These are phyloP conservation scores for Apophysomyces elegans DNA, from an alignment of 371 early-diverging fungal species.

Conservation along the genomic window DNA sequence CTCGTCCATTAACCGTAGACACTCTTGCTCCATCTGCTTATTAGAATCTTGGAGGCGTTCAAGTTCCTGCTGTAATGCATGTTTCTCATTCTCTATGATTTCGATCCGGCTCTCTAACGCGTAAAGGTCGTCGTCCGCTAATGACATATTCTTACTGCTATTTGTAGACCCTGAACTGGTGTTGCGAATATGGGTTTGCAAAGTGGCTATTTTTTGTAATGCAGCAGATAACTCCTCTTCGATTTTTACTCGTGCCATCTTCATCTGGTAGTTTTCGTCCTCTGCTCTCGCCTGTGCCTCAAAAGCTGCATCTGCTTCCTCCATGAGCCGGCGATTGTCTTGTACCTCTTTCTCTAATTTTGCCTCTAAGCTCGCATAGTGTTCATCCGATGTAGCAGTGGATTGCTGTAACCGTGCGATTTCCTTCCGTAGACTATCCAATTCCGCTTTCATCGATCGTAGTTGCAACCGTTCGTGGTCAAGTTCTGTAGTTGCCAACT, in stretches of 20 bases:
- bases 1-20: constrained; percentile 75
- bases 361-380: constrained; percentile 24
- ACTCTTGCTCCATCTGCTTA: constrained; percentile 71
- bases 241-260: constrained; percentile 31
- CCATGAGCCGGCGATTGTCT: constrained; percentile 46
- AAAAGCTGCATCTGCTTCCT: constrained; percentile 47
- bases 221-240: constrained; percentile 28
- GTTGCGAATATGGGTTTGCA: not conserved
- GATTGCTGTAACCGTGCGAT: constrained; percentile 21
- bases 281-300: constrained; percentile 45
- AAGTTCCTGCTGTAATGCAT: constrained; percentile 49
- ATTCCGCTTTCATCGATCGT: constrained; percentile 24
- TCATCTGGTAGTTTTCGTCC: constrained; percentile 44
- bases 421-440: constrained; percentile 26
- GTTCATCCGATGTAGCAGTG: constrained; percentile 23
- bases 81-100: constrained; percentile 34
- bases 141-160: not conserved
- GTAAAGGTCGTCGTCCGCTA: not conserved
- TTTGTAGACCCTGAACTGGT: not conserved
- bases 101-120: not conserved
- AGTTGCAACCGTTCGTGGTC: constrained; percentile 30
- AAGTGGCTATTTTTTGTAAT: not conserved
- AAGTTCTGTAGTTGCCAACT: constrained; percentile 37
- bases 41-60: constrained; percentile 61
- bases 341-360: constrained; percentile 41